These are phyloP conservation scores for Vigna angularis DNA, from an alignment of 306 rosid genomes.

Conservation along the genomic window DNA sequence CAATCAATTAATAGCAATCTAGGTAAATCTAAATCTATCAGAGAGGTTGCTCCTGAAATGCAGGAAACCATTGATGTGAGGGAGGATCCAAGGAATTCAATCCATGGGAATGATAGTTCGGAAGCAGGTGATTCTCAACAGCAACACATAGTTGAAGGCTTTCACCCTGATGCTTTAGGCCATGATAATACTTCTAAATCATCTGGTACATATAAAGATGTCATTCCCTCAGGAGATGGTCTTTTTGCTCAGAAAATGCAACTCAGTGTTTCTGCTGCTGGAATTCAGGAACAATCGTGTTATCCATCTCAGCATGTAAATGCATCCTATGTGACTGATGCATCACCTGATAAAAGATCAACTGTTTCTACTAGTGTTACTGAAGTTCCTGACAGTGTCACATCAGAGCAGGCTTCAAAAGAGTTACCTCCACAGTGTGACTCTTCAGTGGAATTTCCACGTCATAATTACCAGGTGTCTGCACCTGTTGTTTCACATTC, in stretches of 20 bases:
- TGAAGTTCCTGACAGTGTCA: conserved; percentile 50
- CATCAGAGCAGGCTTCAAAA: conserved; percentile 55
- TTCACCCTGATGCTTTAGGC: conserved; percentile 47
- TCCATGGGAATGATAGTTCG: conserved; percentile 46
- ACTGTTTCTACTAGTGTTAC: conserved; percentile 44
- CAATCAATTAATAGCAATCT: conserved; percentile 46
- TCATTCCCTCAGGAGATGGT: conserved; percentile 40
- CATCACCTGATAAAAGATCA: conserved; percentile 53
- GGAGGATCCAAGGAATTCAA: conserved; percentile 43
- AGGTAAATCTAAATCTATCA: conserved; percentile 48
- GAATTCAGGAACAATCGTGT: conserved; percentile 52
- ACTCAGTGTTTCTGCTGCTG: conserved; percentile 45
- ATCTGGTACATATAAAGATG: conserved; percentile 49
- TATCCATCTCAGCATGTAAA: conserved; percentile 49
- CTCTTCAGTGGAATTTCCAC: conserved; percentile 50
- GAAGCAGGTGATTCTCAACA: conserved; percentile 47
- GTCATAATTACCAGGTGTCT: conserved; percentile 55
- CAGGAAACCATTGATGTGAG: conserved; percentile 44
- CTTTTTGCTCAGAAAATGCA: conserved; percentile 50
- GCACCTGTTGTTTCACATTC: conserved; percentile 61
- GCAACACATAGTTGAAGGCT: conserved; percentile 47
- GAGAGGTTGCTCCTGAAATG: conserved; percentile 48
- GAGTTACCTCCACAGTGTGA: conserved; percentile 49
- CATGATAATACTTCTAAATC: conserved; percentile 48
- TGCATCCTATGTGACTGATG: conserved; percentile 45